Evolutionary conservation across 108 stramenopile genomes (phyloP).

Genomic region (Nitzschia sp.): DNA sequence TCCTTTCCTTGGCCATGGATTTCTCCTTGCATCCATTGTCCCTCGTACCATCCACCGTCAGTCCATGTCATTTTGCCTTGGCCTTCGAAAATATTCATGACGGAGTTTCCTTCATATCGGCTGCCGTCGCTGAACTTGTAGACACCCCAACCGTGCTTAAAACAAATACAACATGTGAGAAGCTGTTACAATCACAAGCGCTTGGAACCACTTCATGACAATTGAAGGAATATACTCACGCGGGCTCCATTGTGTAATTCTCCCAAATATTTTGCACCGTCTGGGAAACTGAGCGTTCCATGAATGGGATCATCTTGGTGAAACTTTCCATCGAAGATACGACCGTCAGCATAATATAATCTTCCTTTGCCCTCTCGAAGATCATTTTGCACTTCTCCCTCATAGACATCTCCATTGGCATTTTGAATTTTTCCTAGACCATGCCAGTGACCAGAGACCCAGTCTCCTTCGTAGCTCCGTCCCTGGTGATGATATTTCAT

Average conservation of each 20-base stretch:
- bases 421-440: conserved; percentile 17
- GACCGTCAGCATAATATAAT: conserved; percentile 31
- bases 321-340: conserved; percentile 29
- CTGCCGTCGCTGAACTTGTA: conserved; percentile 28
- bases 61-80: conserved; percentile 48
- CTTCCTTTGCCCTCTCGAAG: conserved; percentile 27
- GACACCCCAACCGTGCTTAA: conserved; percentile 45
- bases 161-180: no score
- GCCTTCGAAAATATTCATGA: conserved; percentile 32
- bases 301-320: conserved; percentile 17
- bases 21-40: conserved; percentile 49
- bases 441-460: conserved; percentile 32
- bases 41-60: conserved; percentile 55
- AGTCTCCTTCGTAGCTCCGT: conserved; percentile 35
- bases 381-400: conserved; percentile 33
- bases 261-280: conserved; percentile 38
- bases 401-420: conserved; percentile 27
- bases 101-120: conserved; percentile 28
- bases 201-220: no score
- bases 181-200: no score
- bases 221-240: no score
- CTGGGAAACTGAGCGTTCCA: conserved; percentile 26
- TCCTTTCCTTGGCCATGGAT: conserved; percentile 47
- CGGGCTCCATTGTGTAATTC: conserved; percentile 35
- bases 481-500: conserved; percentile 27